Base-by-base conservation (phyloP, 164 flowering plant genomes). In the Brasenia schreberi region DNA sequence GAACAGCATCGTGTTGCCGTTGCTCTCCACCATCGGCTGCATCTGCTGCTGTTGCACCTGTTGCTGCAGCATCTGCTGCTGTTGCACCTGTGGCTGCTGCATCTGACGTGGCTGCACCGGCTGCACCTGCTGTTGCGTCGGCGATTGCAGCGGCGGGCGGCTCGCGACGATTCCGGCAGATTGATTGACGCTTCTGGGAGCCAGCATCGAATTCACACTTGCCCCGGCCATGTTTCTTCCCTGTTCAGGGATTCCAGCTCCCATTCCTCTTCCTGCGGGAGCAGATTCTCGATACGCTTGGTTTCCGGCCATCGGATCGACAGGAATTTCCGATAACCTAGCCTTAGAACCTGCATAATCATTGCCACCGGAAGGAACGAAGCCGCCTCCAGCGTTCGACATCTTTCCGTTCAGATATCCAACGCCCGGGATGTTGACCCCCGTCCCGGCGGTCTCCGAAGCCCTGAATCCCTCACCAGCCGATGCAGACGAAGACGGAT, bases 1-100 rank as follows among this genome's bases (percentile, higher is more conserved):
- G 79, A 81, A 87, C 42, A 87, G 77, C 82, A 78, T 87, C 62
- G 85, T 76, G 5, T 79, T 65, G 45, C 92, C 86, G 78, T 52
- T 81, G 87, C 10, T 73, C 68, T 19, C 75, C 59, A 61, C 60
- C 43, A 43, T 43, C 16, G 10, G 56, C 56, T 5, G 56, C 45
- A 70, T 61, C 12, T 77, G 65, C 19, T 75, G 78, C 63, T 69
- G 56, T 78, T 66, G 67, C 71, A 74, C 76, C 80, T 61, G 70
- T 33, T 63, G 73, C 68, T 52, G 69, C 67, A 66, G 53, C 56
- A 49, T 49, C 56, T 49, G 56, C 5, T 49, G 56, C 56, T 49
- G 16, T 9, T 9, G 53, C 56, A 9, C 12, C 56, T 49, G 56
- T 14, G 1, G 56, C 12, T 9, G 56, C 10, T 49, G 56, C 56